These are phyloP conservation scores for Wickerhamomyces sp. DNA, from an alignment of 1,139 yeast genomes.

Conservation along the genomic window DNA sequence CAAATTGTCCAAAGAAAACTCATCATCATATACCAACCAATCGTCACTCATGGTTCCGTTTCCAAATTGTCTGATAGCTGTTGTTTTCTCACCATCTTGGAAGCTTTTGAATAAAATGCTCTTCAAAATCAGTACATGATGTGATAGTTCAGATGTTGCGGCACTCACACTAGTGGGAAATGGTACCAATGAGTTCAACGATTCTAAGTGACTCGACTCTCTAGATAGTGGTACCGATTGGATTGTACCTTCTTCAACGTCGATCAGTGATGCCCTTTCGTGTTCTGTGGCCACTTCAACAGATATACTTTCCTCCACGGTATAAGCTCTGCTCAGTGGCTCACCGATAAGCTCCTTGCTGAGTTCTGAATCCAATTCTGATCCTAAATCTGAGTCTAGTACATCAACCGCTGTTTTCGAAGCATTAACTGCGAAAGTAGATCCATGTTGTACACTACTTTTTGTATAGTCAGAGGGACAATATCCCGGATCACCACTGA, in stretches of 20 bases:
- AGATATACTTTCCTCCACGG: not conserved
- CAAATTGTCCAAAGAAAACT: constrained; percentile 30
- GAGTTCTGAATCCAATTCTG: not conserved
- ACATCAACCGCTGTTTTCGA: constrained; percentile 1
- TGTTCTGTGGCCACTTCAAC: not conserved
- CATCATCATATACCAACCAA: constrained; percentile 34
- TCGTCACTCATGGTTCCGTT: constrained; percentile 29
- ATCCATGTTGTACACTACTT: not conserved
- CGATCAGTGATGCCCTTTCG: not conserved
- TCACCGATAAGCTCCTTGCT: not conserved
- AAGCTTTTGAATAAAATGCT: constrained; percentile 18
- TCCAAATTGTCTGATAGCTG: constrained; percentile 22
- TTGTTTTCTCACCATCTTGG: constrained; percentile 14
- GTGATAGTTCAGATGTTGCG: constrained; percentile 3
- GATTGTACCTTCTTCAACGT: not conserved
- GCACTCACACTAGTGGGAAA: constrained; percentile 2
- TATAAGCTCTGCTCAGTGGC: not conserved
- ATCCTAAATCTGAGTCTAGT: not conserved
- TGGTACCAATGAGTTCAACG: constrained; percentile 1
- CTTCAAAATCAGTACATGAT: constrained; percentile 14
- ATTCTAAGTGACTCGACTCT: not conserved
- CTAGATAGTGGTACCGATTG: not conserved
- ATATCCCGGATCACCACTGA: constrained; percentile 6
- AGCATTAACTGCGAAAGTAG: not conserved
- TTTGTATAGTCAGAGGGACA: constrained; percentile 1